phyloP scores from a whole-genome alignment of 2,329 filamentous ascomycete genomes.

The Clonostachys rhizophaga region DNA sequence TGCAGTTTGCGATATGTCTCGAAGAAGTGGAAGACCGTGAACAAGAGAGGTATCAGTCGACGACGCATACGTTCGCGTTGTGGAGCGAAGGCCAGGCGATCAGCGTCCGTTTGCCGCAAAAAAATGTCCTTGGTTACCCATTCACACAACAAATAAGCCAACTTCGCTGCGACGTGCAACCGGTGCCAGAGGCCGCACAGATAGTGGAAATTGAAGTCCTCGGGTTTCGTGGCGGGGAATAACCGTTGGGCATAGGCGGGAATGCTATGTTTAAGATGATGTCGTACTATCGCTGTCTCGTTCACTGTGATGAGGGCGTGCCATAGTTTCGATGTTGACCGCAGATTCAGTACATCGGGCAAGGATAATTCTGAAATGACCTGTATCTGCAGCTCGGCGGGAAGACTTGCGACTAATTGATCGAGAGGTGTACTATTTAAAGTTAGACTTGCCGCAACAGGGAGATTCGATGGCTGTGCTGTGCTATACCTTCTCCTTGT shows the following conservation, averaged over 20 bases:
- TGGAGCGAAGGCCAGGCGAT: conserved; percentile 52
- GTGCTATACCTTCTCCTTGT: conserved; percentile 23
- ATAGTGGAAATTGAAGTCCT: conserved; percentile 51
- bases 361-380: conserved; percentile 57
- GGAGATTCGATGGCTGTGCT: neutral
- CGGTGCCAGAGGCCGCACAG: conserved; percentile 63
- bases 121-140: conserved; percentile 65
- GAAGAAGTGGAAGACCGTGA: conserved; percentile 65
- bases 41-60: conserved; percentile 57
- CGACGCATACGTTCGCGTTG: conserved; percentile 61
- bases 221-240: conserved; percentile 42
- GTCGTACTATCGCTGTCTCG: conserved; percentile 55
- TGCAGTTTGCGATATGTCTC: conserved; percentile 59
- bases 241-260: conserved; percentile 56
- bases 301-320: conserved; percentile 56
- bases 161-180: conserved; percentile 58
- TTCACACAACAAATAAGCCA: conserved; percentile 57
- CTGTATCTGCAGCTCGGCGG: conserved; percentile 59
- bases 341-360: conserved; percentile 54
- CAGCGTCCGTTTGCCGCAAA: conserved; percentile 48
- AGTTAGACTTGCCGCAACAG: neutral
- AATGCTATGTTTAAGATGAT: conserved; percentile 55
- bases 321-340: conserved; percentile 53
- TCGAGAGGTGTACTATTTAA: conserved; percentile 39
- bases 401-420: conserved; percentile 52